Evolutionary conservation across 2,329 filamentous ascomycete genomes (phyloP), one percentile per base, ranked within the genome.

Genomic region (Ambrosiella xylebori): DNA sequence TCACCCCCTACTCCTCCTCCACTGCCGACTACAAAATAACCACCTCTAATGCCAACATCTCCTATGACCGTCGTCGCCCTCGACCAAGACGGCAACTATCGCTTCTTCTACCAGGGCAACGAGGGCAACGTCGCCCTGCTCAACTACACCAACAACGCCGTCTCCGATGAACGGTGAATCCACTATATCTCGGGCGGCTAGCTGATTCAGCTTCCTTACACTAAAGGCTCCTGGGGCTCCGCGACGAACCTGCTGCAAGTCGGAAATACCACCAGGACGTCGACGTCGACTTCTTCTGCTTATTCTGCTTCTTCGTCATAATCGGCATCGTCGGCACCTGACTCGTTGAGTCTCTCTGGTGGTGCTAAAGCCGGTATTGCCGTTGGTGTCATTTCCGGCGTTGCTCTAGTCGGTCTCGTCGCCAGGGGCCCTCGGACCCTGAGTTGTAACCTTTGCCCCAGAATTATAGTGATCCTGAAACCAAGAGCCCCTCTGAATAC

Each of bases 351-450:
- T 27, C 27, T 19, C 8, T 52, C 69, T 2, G 66, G 65, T 0
- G 75, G 73, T 27, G 73, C 73, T 56, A 73, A 73, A 44, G 71
- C 70, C n/a, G 75, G 76, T 47, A 76, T 78, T 40, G 74, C 69
- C 39, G 68, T 77, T 1, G 75, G 68, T 6, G 67, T 65, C 8
- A 61, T 73, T 2, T 67, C 66, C 7, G 68, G 68, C 13, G 64
- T 77, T 7, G 64, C 71, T 12, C 12, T 15, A n/a, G 45, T 49
- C 7, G 13, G 12, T 19, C 60, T 19, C 45, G 5, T 15, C 45
- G 45, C 45, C 13, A 49, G 13, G 11, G 17, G 13, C 3, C 45
- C 27, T 27, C 27, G 3, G 27, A 5, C 27, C 27, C 27, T 27
- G 4, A 27, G 27, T 3, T 4, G 27, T 3, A 27, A 27, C 27